Conservation (phyloP, 352 stramenopile species). For the Pythium brassicae region DNA sequence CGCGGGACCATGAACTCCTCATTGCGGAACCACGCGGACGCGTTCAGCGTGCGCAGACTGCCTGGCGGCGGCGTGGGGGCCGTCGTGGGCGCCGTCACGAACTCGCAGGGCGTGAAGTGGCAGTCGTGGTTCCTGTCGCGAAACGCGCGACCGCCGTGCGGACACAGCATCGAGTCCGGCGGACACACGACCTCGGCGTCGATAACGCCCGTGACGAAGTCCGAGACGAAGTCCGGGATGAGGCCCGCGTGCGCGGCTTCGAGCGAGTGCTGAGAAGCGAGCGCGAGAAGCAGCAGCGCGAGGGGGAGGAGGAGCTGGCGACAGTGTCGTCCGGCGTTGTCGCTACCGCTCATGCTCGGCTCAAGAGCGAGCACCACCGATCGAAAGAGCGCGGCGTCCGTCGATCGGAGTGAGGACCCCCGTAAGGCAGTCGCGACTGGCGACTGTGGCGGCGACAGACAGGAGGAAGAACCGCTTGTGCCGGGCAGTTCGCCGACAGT, state of each 20-base stretch:
- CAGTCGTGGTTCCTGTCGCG: conserved; percentile 32
- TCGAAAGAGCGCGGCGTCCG: no score
- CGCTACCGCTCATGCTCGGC: background rate
- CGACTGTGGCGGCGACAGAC: no score
- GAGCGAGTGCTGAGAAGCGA: background rate
- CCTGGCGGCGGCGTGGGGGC: conserved; percentile 2
- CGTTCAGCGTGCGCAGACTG: conserved; percentile 13
- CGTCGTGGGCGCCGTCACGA: conserved; percentile 13
- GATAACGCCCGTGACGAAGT: conserved; percentile 16
- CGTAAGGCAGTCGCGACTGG: no score
- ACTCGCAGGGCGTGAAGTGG: conserved; percentile 38
- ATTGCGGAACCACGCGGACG: conserved; percentile 27
- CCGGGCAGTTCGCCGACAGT: no score
- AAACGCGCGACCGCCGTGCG: conserved; percentile 31
- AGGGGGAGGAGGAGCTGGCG: background rate
- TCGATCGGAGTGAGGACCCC: no score
- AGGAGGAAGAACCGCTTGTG: no score
- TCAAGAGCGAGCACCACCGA: background rate
- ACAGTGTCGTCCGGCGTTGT: background rate
- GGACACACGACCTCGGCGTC: conserved; percentile 26
- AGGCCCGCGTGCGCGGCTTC: background rate
- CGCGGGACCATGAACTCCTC: conserved; percentile 35
- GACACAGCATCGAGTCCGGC: conserved; percentile 31
- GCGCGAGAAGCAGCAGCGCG: background rate
- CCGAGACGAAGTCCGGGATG: conserved; percentile 6